Percentiles rank a stretch among this genome's conserved stretches.
Evolutionary conservation across 139 green algal species (phyloP).

Genomic region (Coccomyxa sp.): DNA sequence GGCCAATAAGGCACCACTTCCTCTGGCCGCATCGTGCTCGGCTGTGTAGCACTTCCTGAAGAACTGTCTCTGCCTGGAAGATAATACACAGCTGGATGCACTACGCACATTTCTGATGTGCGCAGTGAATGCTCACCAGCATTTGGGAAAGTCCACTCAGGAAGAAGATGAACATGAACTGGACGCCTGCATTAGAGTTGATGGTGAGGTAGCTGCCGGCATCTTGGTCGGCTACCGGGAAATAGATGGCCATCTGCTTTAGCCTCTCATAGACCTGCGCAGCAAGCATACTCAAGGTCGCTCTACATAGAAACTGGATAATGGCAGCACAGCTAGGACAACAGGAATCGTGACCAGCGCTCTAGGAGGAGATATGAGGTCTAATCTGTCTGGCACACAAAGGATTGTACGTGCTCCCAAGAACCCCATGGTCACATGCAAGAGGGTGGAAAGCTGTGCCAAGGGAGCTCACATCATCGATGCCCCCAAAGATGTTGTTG

Average conservation of each 20-base stretch:
- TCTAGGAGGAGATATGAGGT: no score
- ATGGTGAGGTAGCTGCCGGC: conserved; percentile 15
- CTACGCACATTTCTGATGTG: no score
- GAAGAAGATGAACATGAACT: conserved; percentile 18
- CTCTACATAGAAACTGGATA: neutral
- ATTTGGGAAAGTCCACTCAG: conserved; percentile 3
- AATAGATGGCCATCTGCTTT: neutral
- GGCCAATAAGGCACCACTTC: no score
- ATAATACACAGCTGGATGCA: no score
- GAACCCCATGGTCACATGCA: neutral
- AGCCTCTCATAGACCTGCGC: conserved; percentile 8
- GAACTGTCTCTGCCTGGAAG: no score
- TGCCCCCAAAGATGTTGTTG: neutral
- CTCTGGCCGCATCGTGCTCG: no score
- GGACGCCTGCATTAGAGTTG: neutral
- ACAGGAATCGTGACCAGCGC: neutral
- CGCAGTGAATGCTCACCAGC: neutral
- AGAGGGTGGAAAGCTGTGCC: neutral
- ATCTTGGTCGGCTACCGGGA: conserved; percentile 8
- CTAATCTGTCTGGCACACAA: no score
- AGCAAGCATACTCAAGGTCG: neutral
- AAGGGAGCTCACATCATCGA: neutral
- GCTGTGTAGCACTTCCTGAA: no score
- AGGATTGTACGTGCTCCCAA: neutral
- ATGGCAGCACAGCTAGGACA: no score